Conservation (phyloP, 768 basidiomycete genomes). For the Hygrocybe coccinea region DNA sequence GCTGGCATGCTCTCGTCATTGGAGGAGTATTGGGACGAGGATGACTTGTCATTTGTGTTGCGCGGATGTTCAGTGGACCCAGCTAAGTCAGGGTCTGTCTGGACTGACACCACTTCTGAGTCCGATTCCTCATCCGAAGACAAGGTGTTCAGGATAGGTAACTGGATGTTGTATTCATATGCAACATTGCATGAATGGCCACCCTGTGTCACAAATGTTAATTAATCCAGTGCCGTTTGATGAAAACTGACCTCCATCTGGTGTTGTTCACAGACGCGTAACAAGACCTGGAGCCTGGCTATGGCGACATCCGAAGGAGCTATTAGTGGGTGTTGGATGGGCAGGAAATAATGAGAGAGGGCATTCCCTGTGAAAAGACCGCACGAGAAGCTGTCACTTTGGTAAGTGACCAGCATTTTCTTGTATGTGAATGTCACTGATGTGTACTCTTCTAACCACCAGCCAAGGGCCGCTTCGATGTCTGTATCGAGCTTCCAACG, state of each 20-base stretch:
- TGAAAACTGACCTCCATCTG: constrained; percentile 1
- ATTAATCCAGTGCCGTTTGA: not conserved
- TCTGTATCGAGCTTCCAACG: constrained; percentile 6
- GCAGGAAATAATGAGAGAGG: constrained; percentile 8
- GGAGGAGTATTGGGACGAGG: not conserved
- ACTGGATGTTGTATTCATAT: not conserved
- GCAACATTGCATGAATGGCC: too few relatives aligned
- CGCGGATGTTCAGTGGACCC: too few relatives aligned
- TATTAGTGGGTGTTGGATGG: not conserved
- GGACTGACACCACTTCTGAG: not conserved
- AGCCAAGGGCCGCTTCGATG: constrained; percentile 11
- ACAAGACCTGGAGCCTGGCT: constrained; percentile 13
- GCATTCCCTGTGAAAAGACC: constrained; percentile 19
- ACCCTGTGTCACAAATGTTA: not conserved
- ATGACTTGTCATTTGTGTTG: not conserved
- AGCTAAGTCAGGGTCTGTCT: not conserved
- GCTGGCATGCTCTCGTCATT: not conserved
- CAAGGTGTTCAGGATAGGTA: not conserved
- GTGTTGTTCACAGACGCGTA: constrained; percentile 7
- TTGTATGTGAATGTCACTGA: constrained; percentile 7
- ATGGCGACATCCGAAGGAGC: constrained; percentile 1
- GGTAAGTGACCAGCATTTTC: constrained; percentile 14
- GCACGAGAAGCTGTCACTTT: constrained; percentile 17
- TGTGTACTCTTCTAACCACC: constrained; percentile 18
- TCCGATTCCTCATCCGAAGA: not conserved